Conservation (phyloP, 306 rosid genomes). For the Sesbania bispinosa region DNA sequence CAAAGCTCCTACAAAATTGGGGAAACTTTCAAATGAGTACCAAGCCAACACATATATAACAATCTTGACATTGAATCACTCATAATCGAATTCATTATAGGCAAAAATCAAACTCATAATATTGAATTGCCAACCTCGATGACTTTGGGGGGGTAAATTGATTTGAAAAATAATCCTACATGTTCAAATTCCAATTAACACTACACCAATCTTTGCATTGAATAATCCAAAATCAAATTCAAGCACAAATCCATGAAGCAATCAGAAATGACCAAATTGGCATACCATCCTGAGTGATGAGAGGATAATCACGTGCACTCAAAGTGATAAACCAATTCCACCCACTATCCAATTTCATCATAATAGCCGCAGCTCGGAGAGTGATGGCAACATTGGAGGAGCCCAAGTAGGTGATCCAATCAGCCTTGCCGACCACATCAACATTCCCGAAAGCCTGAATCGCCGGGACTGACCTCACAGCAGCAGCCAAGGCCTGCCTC, state of each 20-base stretch:
- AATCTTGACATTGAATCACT: neutral
- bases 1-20: neutral
- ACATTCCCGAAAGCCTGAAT: constrained; percentile 80
- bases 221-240: neutral
- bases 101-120: neutral
- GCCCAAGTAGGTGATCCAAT: constrained; percentile 76
- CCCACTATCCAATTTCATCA: constrained; percentile 69
- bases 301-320: constrained; percentile 87
- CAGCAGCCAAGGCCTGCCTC: constrained; percentile 39
- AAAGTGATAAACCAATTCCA: constrained; percentile 92
- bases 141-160: too few relatives aligned
- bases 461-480: constrained; percentile 58
- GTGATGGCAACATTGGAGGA: constrained; percentile 67
- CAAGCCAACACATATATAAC: too few relatives aligned
- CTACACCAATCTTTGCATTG: neutral
- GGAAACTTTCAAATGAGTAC: neutral
- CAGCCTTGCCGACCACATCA: constrained; percentile 83
- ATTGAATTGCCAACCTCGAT: neutral
- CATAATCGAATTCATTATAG: too few relatives aligned
- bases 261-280: constrained; percentile 27
- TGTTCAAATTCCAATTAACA: neutral
- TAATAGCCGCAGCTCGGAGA: constrained; percentile 77
- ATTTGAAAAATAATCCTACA: neutral
- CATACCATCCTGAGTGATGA: constrained; percentile 95
- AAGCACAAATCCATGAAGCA: constrained; percentile 8